These are phyloP conservation scores for Musa schizocarpa DNA, from an alignment of 176 grass and related monocot species.

Conservation along the genomic window DNA sequence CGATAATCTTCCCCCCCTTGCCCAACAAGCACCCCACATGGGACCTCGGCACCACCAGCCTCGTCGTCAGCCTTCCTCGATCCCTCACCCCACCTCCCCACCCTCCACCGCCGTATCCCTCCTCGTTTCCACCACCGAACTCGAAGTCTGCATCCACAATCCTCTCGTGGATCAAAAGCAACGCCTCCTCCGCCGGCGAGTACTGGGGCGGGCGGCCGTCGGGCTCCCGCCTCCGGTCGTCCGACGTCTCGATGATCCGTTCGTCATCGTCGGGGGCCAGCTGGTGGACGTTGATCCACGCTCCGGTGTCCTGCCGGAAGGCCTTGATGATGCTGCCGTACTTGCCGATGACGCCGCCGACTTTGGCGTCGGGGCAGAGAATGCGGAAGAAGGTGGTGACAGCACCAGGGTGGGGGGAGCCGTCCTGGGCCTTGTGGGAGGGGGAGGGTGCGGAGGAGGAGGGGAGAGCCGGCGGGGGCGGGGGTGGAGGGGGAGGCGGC, in stretches of 20 bases:
- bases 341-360: conserved; percentile 41
- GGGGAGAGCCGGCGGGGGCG: conserved; percentile 14
- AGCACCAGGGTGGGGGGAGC: not conserved
- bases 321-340: conserved; percentile 29
- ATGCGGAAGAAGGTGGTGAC: conserved; percentile 80
- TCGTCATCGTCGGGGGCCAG: conserved; percentile 52
- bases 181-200: conserved; percentile 85
- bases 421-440: not conserved
- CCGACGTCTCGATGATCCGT: conserved; percentile 64
- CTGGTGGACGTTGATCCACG: conserved; percentile 64
- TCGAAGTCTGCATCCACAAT: conserved; percentile 74
- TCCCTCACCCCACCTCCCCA: conserved; percentile 33
- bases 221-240: conserved; percentile 40
- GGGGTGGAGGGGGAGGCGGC: conserved; percentile 29
- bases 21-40: conserved; percentile 89
- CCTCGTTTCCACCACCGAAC: conserved; percentile 40
- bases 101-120: conserved; percentile 21
- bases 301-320: conserved; percentile 59
- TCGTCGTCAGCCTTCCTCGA: conserved; percentile 56
- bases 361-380: conserved; percentile 74
- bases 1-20: conserved; percentile 89
- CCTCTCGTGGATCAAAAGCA: conserved; percentile 64
- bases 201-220: conserved; percentile 69
- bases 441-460: not conserved
- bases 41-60: conserved; percentile 62